A percentile compares a stretch with the other conserved stretches of the same genome.
Conservation (phyloP, 2,329 filamentous ascomycete genomes). For the Cytospora mali region DNA sequence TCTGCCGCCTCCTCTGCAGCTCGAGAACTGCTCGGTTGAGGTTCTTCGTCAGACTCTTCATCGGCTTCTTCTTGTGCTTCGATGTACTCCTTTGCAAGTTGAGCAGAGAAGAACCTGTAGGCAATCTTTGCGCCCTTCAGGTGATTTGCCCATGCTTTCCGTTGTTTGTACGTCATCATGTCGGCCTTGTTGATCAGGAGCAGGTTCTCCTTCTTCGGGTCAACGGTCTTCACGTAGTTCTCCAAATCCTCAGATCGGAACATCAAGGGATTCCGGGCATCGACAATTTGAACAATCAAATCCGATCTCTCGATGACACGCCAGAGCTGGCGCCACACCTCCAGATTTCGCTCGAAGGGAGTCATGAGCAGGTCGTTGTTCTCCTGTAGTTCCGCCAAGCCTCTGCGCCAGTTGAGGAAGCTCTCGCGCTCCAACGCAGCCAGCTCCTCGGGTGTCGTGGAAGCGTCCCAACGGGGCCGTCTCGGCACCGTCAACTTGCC, state of each 20-base stretch:
- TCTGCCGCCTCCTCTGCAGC: slow-evolving; percentile 28
- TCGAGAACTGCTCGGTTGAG: slow-evolving; percentile 36
- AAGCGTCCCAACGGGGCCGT: slow-evolving; percentile 84
- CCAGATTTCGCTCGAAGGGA: slow-evolving; percentile 93
- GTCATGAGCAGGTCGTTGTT: slow-evolving; percentile 95
- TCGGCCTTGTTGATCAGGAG: slow-evolving; percentile 97
- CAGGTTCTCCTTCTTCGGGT: slow-evolving; percentile 84
- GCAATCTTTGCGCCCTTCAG: slow-evolving; percentile 79
- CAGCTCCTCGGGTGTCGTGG: slow-evolving; percentile 80
- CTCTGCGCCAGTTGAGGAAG: slow-evolving; percentile 85
- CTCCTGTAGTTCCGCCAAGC: slow-evolving; percentile 89
- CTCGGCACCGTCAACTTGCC: slow-evolving; percentile 83
- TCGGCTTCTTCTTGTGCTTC: slow-evolving; percentile 66
- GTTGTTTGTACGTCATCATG: slow-evolving; percentile 91
- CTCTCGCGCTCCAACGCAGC: slow-evolving; percentile 78
- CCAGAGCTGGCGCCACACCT: slow-evolving; percentile 98
- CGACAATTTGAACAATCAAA: slow-evolving; percentile 95
- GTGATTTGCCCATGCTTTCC: slow-evolving; percentile 82
- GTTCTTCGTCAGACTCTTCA: slow-evolving; percentile 47
- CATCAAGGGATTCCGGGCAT: slow-evolving; percentile 90
- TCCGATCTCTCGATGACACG: slow-evolving; percentile 96
- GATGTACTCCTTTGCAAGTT: slow-evolving; percentile 85
- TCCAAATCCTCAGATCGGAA: slow-evolving; percentile 95
- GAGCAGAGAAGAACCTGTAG: slow-evolving; percentile 96
- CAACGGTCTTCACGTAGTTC: slow-evolving; percentile 89